These are phyloP conservation scores for Ceratocystis eucalypticola DNA, from an alignment of 2,329 filamentous ascomycete species.

Conservation along the genomic window DNA sequence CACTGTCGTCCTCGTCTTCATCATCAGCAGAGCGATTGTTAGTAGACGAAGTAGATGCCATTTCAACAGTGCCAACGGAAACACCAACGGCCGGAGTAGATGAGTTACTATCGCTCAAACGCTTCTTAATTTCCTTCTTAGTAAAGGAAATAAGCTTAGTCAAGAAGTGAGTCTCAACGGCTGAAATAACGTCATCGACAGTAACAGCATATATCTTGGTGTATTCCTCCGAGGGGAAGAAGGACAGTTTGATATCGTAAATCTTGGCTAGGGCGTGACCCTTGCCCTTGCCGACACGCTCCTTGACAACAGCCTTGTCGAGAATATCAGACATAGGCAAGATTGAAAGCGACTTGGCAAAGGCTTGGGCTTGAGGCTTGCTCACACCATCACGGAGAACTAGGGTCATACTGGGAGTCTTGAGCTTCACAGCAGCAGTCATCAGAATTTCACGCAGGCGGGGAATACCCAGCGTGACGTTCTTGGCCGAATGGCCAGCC, in stretches of 20 bases:
- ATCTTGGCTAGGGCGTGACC: constrained; percentile 62
- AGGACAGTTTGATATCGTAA: constrained; percentile 66
- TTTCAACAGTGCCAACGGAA: constrained; percentile 40
- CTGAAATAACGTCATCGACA: constrained; percentile 59
- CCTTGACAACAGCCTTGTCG: constrained; percentile 66
- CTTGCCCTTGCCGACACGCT: constrained; percentile 60
- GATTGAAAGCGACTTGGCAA: constrained; percentile 83
- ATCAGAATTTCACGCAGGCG: constrained; percentile 95
- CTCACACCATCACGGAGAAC: constrained; percentile 60
- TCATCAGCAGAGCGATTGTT: constrained; percentile 38
- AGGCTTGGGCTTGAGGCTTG: constrained; percentile 55
- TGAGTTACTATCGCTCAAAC: constrained; percentile 48
- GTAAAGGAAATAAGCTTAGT: constrained; percentile 56
- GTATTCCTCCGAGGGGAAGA: constrained; percentile 80
- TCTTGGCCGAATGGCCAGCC: constrained; percentile 94
- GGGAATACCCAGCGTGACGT: constrained; percentile 96
- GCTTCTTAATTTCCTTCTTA: constrained; percentile 72
- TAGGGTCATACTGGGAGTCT: constrained; percentile 82
- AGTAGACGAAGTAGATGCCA: constrained; percentile 30
- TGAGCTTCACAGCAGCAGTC: constrained; percentile 82
- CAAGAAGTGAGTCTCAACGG: constrained; percentile 71
- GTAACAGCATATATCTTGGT: constrained; percentile 71
- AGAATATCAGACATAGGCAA: constrained; percentile 73
- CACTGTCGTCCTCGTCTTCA: constrained; percentile 55
- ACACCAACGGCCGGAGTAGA: constrained; percentile 62